These are phyloP conservation scores for Eruca vesicaria DNA, from an alignment of 441 rosid genomes.

Conservation along the genomic window DNA sequence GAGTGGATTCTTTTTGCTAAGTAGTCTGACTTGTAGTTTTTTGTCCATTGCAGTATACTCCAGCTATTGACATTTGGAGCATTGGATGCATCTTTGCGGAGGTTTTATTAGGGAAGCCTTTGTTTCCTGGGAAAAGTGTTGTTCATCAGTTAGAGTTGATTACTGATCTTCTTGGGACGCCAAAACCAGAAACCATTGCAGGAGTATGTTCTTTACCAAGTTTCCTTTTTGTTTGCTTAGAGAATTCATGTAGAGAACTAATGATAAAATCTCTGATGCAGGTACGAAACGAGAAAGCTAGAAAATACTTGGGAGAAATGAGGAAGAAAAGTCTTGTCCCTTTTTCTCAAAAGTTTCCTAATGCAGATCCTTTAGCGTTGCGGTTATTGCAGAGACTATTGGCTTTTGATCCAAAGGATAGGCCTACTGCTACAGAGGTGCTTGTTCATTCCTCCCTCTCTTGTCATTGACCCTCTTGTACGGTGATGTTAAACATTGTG, in stretches of 20 bases:
- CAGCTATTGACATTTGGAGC: conserved; percentile 99
- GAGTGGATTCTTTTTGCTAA: no score
- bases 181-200: conserved; percentile 74
- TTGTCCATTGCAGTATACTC: conserved; percentile 77
- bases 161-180: conserved; percentile 96
- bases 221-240: background rate
- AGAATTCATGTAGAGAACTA: conserved; percentile 29
- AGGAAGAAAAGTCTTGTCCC: conserved; percentile 70
- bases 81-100: conserved; percentile 99
- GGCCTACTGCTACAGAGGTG: conserved; percentile 93
- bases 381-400: conserved; percentile 72
- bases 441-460: conserved; percentile 20
- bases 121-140: conserved; percentile 97
- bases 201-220: conserved; percentile 50
- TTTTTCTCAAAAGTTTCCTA: conserved; percentile 80
- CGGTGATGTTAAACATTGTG: background rate
- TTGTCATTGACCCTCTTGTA: background rate
- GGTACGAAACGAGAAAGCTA: conserved; percentile 98
- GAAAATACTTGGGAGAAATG: conserved; percentile 87
- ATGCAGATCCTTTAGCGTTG: conserved; percentile 77
- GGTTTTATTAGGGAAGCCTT: conserved; percentile 91
- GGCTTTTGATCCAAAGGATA: conserved; percentile 97
- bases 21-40: no score
- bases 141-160: conserved; percentile 96
- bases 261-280: conserved; percentile 46